Evolutionary conservation across 2,329 filamentous ascomycete genomes (phyloP).

Genomic region (Neonectria neomacrospora): DNA sequence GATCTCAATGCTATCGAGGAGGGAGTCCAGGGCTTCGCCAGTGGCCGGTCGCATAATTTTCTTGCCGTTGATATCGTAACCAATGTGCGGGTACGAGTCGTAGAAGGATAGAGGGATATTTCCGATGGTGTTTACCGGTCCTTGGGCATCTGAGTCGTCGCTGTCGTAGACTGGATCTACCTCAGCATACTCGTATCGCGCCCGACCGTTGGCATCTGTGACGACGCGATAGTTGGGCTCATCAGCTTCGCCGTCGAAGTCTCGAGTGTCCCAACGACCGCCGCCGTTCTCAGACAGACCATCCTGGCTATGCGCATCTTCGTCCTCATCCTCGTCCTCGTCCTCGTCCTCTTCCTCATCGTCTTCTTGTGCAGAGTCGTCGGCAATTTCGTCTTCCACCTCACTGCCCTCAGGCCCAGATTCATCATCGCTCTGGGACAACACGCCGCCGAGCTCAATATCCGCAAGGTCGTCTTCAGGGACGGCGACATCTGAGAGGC

Average conservation of each 20-base stretch:
- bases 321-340: slow-evolving; percentile 54
- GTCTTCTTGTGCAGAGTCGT: slow-evolving; percentile 33
- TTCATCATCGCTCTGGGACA: slow-evolving; percentile 68
- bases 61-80: slow-evolving; percentile 98
- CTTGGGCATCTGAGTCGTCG: slow-evolving; percentile 88
- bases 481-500: slow-evolving; percentile 26
- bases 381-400: slow-evolving; percentile 51
- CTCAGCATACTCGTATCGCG: slow-evolving; percentile 91
- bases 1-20: slow-evolving; percentile 95
- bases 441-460: slow-evolving; percentile 64
- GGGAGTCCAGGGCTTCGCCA: slow-evolving; percentile 89
- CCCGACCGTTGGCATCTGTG: slow-evolving; percentile 89
- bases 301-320: slow-evolving; percentile 41
- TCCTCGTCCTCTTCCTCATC: too few relatives aligned
- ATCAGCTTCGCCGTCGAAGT: slow-evolving; percentile 54
- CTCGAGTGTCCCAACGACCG: slow-evolving; percentile 36
- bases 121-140: slow-evolving; percentile 89
- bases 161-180: slow-evolving; percentile 96
- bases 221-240: slow-evolving; percentile 64
- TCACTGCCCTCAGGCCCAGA: slow-evolving; percentile 61
- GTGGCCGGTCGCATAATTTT: slow-evolving; percentile 96
- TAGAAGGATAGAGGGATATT: slow-evolving; percentile 95
- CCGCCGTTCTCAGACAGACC: slow-evolving; percentile 52
- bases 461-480: slow-evolving; percentile 51
- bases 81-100: slow-evolving; percentile 97